Evolutionary conservation across 208 protist genomes (phyloP).

Genomic region (Trypanosoma conorhini): DNA sequence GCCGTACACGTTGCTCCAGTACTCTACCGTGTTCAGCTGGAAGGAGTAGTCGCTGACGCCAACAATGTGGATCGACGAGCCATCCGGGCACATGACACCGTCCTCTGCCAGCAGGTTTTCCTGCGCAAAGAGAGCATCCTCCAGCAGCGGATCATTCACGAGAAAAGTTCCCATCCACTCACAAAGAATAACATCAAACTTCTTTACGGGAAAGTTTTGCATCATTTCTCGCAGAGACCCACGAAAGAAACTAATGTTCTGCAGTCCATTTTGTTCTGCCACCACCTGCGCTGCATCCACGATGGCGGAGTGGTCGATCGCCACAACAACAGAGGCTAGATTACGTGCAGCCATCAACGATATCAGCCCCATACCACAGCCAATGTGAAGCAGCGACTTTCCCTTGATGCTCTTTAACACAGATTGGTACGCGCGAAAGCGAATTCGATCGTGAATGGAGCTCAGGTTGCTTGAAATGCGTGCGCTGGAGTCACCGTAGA

Average conservation of each 20-base stretch:
- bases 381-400: conserved; percentile 88
- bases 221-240: conserved; percentile 68
- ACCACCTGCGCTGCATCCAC: conserved; percentile 80
- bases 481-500: conserved; percentile 81
- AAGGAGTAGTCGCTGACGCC: conserved; percentile 88
- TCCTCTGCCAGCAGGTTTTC: conserved; percentile 68
- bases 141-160: conserved; percentile 76
- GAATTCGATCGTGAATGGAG: conserved; percentile 68
- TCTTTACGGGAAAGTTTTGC: conserved; percentile 54
- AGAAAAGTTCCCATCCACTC: conserved; percentile 91
- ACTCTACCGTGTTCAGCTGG: conserved; percentile 84
- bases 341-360: conserved; percentile 81
- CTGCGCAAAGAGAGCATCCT: conserved; percentile 76
- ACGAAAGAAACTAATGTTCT: conserved; percentile 81
- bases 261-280: conserved; percentile 75
- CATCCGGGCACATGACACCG: conserved; percentile 82
- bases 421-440: conserved; percentile 78
- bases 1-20: conserved; percentile 94
- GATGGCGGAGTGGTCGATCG: conserved; percentile 78
- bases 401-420: conserved; percentile 72
- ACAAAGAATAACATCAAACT: conserved; percentile 90
- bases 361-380: conserved; percentile 87
- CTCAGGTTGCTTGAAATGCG: conserved; percentile 82
- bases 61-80: conserved; percentile 79
- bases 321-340: conserved; percentile 77